Percentiles rank a stretch among this genome's conserved stretches.
phyloP scores from a whole-genome alignment of 352 stramenopile genomes.

The Globisporangium rhizosaccharum region DNA sequence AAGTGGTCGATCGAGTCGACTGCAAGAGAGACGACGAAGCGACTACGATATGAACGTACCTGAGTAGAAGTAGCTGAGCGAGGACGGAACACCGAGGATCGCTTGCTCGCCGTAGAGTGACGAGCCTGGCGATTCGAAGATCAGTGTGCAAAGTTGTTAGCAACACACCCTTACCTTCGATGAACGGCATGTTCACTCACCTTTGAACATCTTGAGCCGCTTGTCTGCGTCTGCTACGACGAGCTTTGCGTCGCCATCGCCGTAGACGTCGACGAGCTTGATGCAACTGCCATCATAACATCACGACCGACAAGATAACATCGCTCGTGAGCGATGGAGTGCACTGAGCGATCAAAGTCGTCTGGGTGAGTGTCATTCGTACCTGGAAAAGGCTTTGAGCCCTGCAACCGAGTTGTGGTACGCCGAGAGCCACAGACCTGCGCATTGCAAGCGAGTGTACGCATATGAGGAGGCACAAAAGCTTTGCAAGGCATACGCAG shows the following conservation, averaged over 20 bases:
- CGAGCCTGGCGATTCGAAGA: conserved; percentile 25
- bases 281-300: conserved; percentile 35
- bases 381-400: conserved; percentile 74
- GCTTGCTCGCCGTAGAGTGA: conserved; percentile 74
- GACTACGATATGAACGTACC: conserved; percentile 10
- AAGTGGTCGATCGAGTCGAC: neutral
- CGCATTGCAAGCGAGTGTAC: neutral
- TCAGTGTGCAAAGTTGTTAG: neutral
- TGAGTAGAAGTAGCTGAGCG: conserved; percentile 77
- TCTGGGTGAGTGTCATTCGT: neutral
- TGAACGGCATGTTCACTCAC: conserved; percentile 8
- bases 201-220: conserved; percentile 87
- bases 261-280: conserved; percentile 76
- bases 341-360: neutral
- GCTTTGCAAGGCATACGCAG: neutral
- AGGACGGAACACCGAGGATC: conserved; percentile 68
- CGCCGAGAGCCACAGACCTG: conserved; percentile 79
- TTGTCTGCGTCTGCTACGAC: conserved; percentile 76
- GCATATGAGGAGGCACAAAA: neutral
- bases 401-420: conserved; percentile 89
- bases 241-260: conserved; percentile 79
- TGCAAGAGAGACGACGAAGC: neutral
- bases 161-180: too few species aligned
- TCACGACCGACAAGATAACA: neutral
- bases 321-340: neutral